Evolutionary conservation across 768 basidiomycete genomes (phyloP).

Genomic region (Rhizopogon vesiculosus): DNA sequence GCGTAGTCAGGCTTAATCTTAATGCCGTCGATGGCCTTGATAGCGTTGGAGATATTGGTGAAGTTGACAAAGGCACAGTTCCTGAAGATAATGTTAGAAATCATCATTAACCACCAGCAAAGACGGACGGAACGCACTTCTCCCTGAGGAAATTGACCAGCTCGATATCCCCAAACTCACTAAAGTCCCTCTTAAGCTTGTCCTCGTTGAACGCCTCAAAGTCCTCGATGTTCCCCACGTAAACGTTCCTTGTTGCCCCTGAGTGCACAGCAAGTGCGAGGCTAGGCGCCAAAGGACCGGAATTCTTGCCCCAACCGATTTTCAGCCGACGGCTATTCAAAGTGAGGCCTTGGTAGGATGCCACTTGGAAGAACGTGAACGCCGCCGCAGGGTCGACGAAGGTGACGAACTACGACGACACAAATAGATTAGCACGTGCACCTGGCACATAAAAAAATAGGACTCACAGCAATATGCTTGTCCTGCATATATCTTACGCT

Average conservation of each 20-base stretch:
- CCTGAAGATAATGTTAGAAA: conserved; percentile 35
- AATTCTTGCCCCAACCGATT: conserved; percentile 97
- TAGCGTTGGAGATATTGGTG: conserved; percentile 90
- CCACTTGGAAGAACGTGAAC: conserved; percentile 91
- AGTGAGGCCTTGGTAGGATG: conserved; percentile 83
- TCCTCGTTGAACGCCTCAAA: conserved; percentile 91
- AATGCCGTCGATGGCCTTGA: conserved; percentile 97
- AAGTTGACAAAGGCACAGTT: conserved; percentile 97
- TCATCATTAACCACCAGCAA: background rate
- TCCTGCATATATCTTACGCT: conserved; percentile 95
- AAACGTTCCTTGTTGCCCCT: conserved; percentile 95
- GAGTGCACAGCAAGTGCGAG: conserved; percentile 86
- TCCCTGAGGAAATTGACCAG: conserved; percentile 94
- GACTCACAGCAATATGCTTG: conserved; percentile 90
- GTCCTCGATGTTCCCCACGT: conserved; percentile 93
- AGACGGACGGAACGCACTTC: conserved; percentile 45
- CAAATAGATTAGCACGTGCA: conserved; percentile 1
- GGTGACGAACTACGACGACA: conserved; percentile 71
- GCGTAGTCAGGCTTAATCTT: conserved; percentile 90
- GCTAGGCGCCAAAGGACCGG: conserved; percentile 79
- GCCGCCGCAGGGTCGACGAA: conserved; percentile 94
- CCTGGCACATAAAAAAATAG: conserved; percentile 1
- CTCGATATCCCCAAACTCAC: conserved; percentile 95
- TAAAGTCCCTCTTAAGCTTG: conserved; percentile 87
- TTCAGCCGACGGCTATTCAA: conserved; percentile 93